These are phyloP conservation scores for Ophiostoma australiae DNA, from an alignment of 2,329 filamentous ascomycete genomes.

Conservation along the genomic window DNA sequence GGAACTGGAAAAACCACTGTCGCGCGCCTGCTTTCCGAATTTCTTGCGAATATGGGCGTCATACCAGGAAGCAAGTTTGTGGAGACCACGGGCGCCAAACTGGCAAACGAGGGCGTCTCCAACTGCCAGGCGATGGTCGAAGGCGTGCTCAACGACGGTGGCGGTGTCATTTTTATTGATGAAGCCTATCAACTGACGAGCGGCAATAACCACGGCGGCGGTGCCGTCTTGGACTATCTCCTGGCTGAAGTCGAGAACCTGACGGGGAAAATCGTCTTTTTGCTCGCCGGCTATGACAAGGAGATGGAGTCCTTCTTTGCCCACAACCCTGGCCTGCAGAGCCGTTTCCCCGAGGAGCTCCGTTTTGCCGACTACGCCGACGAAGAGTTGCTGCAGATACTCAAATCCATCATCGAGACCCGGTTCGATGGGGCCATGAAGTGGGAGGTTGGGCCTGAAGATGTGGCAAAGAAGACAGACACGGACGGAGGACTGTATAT, in stretches of 20 bases:
- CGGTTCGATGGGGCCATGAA: conserved; percentile 54
- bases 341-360: conserved; percentile 61
- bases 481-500: conserved; percentile 51
- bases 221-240: conserved; percentile 63
- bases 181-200: conserved; percentile 71
- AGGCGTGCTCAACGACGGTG: conserved; percentile 51
- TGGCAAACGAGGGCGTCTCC: conserved; percentile 58
- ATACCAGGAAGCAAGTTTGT: conserved; percentile 57
- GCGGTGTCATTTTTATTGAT: conserved; percentile 71
- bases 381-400: conserved; percentile 57
- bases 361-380: conserved; percentile 67
- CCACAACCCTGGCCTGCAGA: conserved; percentile 67
- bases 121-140: conserved; percentile 55
- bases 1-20: conserved; percentile 76
- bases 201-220: conserved; percentile 53
- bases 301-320: conserved; percentile 73
- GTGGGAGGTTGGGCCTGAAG: conserved; percentile 49
- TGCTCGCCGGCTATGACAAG: conserved; percentile 67
- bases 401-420: conserved; percentile 49
- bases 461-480: not conserved
- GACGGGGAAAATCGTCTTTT: conserved; percentile 63
- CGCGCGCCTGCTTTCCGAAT: conserved; percentile 62
- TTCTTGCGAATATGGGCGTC: conserved; percentile 57
- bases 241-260: conserved; percentile 69
- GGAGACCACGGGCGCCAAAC: conserved; percentile 63